A percentile compares a stretch with the other conserved stretches of the same genome.
Conservation (phyloP, 75 land plant species). For the Ceratopteris richardii region DNA sequence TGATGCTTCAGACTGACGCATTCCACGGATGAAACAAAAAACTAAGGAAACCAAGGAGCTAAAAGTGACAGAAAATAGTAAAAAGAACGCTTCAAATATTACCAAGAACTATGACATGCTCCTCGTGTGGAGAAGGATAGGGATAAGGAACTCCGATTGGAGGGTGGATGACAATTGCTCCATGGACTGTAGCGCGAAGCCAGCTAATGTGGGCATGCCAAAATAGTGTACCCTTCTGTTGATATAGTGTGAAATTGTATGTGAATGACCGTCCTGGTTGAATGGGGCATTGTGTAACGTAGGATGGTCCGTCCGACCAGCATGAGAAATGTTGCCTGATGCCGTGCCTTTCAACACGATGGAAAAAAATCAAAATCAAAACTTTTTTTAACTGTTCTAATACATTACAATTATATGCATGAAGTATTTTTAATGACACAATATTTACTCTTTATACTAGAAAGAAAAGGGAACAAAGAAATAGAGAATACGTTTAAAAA, state of each 20-base stretch:
- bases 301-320: slow-evolving; percentile 10
- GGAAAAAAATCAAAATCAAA: background rate
- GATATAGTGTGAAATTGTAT: slow-evolving; percentile 1
- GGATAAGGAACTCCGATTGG: background rate
- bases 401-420: background rate
- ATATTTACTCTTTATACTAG: too few relatives aligned
- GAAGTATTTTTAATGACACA: too few relatives aligned
- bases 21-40: too few relatives aligned
- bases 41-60: too few relatives aligned
- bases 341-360: slow-evolving; percentile 8
- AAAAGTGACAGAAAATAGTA: too few relatives aligned
- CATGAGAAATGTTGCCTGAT: slow-evolving; percentile 2
- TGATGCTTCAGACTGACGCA: too few relatives aligned
- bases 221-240: slow-evolving; percentile 11
- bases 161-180: slow-evolving; percentile 8
- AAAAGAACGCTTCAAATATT: too few relatives aligned
- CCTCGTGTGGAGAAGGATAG: background rate
- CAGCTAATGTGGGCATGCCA: slow-evolving; percentile 17
- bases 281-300: slow-evolving; percentile 18
- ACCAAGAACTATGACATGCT: slow-evolving; percentile 10
- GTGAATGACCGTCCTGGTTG: slow-evolving; percentile 5
- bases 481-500: too few relatives aligned
- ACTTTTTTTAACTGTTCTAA: background rate
- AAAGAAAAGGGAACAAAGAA: too few relatives aligned
- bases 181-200: slow-evolving; percentile 14